A percentile compares a stretch with the other conserved stretches of the same genome.
phyloP scores from a whole-genome alignment of 1,284 basidiomycete species.

The Cryptococcus wingfieldii region DNA sequence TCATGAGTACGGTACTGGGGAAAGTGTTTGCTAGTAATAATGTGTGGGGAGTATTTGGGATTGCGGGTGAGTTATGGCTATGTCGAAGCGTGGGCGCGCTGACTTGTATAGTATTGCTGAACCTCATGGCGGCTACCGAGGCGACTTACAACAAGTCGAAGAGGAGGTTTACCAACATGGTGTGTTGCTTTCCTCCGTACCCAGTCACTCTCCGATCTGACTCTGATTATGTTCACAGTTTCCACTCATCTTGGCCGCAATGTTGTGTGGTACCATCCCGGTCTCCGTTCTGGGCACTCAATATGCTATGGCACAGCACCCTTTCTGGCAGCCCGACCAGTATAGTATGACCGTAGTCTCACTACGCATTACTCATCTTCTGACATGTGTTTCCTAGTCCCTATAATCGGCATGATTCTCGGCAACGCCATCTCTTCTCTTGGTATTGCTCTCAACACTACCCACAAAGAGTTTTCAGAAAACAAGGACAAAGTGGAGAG shows the following conservation, averaged over 20 bases:
- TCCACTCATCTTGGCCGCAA: slow-evolving; percentile 60
- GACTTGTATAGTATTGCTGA: slow-evolving; percentile 56
- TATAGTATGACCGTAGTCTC: slow-evolving; percentile 56
- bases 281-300: slow-evolving; percentile 69
- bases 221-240: slow-evolving; percentile 54
- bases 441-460: slow-evolving; percentile 59
- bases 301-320: slow-evolving; percentile 70
- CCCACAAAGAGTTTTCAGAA: slow-evolving; percentile 53
- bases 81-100: not conserved
- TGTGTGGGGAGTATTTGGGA: slow-evolving; percentile 67
- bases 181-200: slow-evolving; percentile 30
- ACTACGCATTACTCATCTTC: not conserved
- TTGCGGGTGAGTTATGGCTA: slow-evolving; percentile 57
- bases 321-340: slow-evolving; percentile 76
- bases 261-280: slow-evolving; percentile 71
- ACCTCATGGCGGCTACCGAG: slow-evolving; percentile 61
- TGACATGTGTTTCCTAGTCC: slow-evolving; percentile 54
- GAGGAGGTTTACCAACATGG: slow-evolving; percentile 69
- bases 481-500: slow-evolving; percentile 77
- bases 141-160: slow-evolving; percentile 67
- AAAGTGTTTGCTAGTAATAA: slow-evolving; percentile 69
- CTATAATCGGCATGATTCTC: slow-evolving; percentile 81
- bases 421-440: slow-evolving; percentile 72
- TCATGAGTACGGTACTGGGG: slow-evolving; percentile 66
- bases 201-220: not conserved